phyloP scores from a whole-genome alignment of 805 yeast genomes.

The Sugiyamaella marilandica region DNA sequence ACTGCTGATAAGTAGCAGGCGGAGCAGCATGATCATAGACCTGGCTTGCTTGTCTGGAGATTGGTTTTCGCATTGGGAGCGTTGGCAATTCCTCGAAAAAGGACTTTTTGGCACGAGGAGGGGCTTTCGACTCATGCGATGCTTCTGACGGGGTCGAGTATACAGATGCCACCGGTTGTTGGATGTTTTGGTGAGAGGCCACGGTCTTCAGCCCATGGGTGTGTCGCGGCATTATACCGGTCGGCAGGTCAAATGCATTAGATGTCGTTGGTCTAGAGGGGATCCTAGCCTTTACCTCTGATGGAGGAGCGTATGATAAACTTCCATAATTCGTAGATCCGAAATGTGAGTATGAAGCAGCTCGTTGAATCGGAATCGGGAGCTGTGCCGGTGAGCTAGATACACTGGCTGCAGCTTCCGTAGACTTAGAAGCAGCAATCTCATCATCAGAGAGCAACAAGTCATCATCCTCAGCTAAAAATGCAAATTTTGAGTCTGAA shows the following conservation, averaged over 20 bases:
- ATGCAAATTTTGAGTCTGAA: conserved; percentile 19
- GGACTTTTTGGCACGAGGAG: conserved; percentile 33
- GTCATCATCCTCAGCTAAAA: conserved; percentile 33
- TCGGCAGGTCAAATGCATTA: conserved; percentile 33
- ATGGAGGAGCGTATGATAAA: conserved; percentile 8
- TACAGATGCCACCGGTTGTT: conserved; percentile 4
- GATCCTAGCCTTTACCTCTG: conserved; percentile 7
- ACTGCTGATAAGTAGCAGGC: conserved; percentile 5
- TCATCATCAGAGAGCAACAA: conserved; percentile 29
- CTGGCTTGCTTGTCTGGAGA: conserved; percentile 15
- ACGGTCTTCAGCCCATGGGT: conserved; percentile 20
- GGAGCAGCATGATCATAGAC: conserved; percentile 10
- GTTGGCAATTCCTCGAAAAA: conserved; percentile 60
- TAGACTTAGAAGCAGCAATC: conserved; percentile 2
- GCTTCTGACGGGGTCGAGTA: conserved; percentile 16
- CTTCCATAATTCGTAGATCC: conserved; percentile 5
- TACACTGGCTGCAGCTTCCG: conserved; percentile 4
- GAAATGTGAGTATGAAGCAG: conserved; percentile 8
- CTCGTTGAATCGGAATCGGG: conserved; percentile 10
- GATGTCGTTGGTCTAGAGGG: conserved; percentile 21
- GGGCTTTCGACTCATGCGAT: conserved; percentile 4
- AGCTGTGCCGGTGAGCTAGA: conserved; percentile 5
- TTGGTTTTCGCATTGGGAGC: conserved; percentile 25
- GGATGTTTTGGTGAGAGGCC: conserved; percentile 19
- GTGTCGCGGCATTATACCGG: conserved; percentile 29